These are phyloP conservation scores for Lodderomyces theae DNA, from an alignment of 1,139 yeast species.

Conservation along the genomic window DNA sequence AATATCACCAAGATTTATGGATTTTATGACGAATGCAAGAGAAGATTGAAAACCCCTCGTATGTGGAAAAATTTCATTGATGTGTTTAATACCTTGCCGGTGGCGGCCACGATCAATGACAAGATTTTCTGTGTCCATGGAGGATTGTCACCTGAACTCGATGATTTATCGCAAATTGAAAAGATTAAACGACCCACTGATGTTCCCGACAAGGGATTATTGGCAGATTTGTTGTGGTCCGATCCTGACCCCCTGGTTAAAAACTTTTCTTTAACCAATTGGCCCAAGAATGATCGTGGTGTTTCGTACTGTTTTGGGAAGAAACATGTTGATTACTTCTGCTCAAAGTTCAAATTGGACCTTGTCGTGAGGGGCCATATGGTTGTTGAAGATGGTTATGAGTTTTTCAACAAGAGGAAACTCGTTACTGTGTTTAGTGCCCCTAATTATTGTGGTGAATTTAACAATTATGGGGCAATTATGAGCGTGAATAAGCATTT, in stretches of 20 bases:
- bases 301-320: slow-evolving; percentile 81
- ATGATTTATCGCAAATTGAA: slow-evolving; percentile 63
- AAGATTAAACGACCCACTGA: slow-evolving; percentile 79
- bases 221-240: slow-evolving; percentile 84
- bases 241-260: slow-evolving; percentile 71
- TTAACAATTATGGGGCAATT: slow-evolving; percentile 87
- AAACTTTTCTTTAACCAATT: slow-evolving; percentile 43
- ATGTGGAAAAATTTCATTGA: slow-evolving; percentile 78
- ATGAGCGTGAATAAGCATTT: slow-evolving; percentile 77
- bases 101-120: slow-evolving; percentile 83
- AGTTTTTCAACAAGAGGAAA: slow-evolving; percentile 73
- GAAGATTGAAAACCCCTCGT: slow-evolving; percentile 58
- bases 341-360: slow-evolving; percentile 70
- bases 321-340: slow-evolving; percentile 69
- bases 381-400: slow-evolving; percentile 94
- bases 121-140: slow-evolving; percentile 89
- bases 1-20: slow-evolving; percentile 83
- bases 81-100: slow-evolving; percentile 80
- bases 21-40: slow-evolving; percentile 83
- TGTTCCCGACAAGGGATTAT: slow-evolving; percentile 77
- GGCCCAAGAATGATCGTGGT: slow-evolving; percentile 87
- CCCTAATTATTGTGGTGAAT: slow-evolving; percentile 90
- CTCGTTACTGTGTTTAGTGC: slow-evolving; percentile 84
- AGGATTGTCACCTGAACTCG: slow-evolving; percentile 77
- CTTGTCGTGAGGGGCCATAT: slow-evolving; percentile 83